phyloP scores from a whole-genome alignment of 176 grass and related monocot genomes.

The Aegilops umbellulata region DNA sequence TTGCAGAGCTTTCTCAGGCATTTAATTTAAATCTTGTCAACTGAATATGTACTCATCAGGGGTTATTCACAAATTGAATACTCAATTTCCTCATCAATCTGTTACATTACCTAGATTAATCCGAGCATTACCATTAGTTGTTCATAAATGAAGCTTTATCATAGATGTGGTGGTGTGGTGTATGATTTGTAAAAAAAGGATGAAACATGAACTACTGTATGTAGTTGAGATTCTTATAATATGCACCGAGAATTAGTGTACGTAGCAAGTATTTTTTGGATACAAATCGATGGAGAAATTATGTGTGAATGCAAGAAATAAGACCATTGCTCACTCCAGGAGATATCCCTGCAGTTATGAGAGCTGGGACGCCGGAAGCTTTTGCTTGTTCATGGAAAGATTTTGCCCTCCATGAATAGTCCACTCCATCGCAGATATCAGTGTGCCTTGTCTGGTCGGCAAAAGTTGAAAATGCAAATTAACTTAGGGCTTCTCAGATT shows the following conservation, averaged over 20 bases:
- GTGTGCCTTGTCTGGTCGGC: conserved; percentile 64
- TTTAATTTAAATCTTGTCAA: not conserved
- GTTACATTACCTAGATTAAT: not conserved
- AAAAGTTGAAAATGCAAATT: not conserved
- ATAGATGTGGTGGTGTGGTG: not conserved
- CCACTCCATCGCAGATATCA: conserved; percentile 74
- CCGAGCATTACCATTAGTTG: not conserved
- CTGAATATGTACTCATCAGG: not conserved
- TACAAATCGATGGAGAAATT: not conserved
- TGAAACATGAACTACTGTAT: too few species aligned
- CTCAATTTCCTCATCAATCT: not conserved
- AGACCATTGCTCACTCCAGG: conserved; percentile 91
- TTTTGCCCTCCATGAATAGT: conserved; percentile 70
- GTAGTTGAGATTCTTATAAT: too few species aligned
- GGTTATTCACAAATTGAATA: not conserved
- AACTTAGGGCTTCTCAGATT: not conserved
- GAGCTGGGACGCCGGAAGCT: conserved; percentile 64
- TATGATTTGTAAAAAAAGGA: not conserved
- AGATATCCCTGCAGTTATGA: conserved; percentile 88
- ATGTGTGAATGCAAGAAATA: not conserved
- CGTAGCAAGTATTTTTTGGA: not conserved
- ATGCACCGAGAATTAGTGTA: too few species aligned
- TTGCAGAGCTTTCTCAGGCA: not conserved
- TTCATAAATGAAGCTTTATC: not conserved
- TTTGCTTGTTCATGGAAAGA: conserved; percentile 67